Percentiles rank a stretch among this genome's conserved stretches.
Conservation (phyloP, 2,329 filamentous ascomycete genomes). For the Grosmannia penicillata region DNA sequence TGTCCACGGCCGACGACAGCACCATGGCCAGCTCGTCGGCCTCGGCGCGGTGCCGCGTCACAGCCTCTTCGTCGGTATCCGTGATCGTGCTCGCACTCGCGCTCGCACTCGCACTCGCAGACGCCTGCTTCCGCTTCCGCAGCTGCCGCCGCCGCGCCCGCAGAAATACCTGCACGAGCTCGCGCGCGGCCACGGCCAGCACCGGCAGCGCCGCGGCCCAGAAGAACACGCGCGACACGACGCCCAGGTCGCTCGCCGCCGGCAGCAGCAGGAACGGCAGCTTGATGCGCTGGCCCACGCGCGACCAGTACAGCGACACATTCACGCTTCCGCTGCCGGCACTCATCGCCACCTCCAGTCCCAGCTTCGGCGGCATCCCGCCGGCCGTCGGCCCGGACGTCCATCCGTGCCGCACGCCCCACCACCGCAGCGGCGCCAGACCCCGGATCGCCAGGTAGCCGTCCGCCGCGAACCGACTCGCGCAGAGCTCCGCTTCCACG, state of each 20-base stretch:
- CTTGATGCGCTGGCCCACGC: constrained; percentile 27
- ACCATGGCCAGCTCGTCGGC: constrained; percentile 29
- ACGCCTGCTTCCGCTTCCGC: neutral
- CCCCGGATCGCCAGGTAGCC: constrained; percentile 28
- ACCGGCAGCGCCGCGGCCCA: constrained; percentile 25
- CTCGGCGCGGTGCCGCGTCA: constrained; percentile 23
- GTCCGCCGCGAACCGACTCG: constrained; percentile 17
- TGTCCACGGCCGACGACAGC: constrained; percentile 24
- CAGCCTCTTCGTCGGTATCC: constrained; percentile 6
- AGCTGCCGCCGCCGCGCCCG: neutral
- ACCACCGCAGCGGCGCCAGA: constrained; percentile 22
- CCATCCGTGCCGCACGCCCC: constrained; percentile 8
- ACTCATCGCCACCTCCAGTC: constrained; percentile 28
- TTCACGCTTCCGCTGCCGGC: constrained; percentile 21
- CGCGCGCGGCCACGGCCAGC: constrained; percentile 20
- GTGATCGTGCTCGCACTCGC: constrained; percentile 4
- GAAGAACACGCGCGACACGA: constrained; percentile 18
- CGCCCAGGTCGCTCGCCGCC: constrained; percentile 8
- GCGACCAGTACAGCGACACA: constrained; percentile 31
- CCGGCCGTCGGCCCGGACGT: neutral
- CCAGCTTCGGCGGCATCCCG: constrained; percentile 22
- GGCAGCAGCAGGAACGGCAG: constrained; percentile 27
- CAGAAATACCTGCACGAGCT: constrained; percentile 3
- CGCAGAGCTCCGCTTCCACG: constrained; percentile 27
- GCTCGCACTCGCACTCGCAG: constrained; percentile 7